phyloP scores from a whole-genome alignment of 192 early-diverging fungal genomes.

The Mycoemilia scoparia region DNA sequence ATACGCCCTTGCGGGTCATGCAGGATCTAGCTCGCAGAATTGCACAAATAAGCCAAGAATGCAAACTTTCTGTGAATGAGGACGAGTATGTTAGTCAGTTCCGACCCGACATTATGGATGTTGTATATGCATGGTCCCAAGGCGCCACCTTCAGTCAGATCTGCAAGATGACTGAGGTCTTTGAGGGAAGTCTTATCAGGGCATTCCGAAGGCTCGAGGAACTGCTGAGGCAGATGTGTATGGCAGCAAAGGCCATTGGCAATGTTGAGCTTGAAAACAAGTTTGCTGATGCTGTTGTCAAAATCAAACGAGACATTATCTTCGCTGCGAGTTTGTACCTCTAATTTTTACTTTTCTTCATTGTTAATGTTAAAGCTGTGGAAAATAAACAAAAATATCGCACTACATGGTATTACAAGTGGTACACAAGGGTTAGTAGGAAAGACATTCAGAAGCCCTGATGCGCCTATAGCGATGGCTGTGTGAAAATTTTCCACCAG shows the following conservation, averaged over 20 bases:
- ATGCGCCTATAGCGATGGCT: no score
- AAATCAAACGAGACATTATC: conserved; percentile 93
- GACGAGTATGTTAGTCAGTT: conserved; percentile 77
- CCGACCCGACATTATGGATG: conserved; percentile 80
- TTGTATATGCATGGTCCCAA: conserved; percentile 79
- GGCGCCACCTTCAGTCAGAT: conserved; percentile 88
- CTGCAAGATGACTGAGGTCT: conserved; percentile 84
- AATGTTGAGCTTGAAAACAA: conserved; percentile 85
- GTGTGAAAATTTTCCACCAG: no score
- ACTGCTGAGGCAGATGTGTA: conserved; percentile 69
- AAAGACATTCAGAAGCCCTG: no score
- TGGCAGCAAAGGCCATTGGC: conserved; percentile 85
- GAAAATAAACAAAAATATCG: no score
- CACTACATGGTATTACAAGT: no score
- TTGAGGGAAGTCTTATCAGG: conserved; percentile 88
- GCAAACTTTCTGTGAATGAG: conserved; percentile 70
- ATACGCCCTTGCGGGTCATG: conserved; percentile 50
- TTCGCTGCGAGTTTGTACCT: conserved; percentile 90
- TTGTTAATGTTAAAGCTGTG: no score
- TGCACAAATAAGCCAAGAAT: conserved; percentile 71
- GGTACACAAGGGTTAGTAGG: no score
- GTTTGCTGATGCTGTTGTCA: conserved; percentile 78
- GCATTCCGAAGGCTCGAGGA: conserved; percentile 80
- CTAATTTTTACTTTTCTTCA: no score
- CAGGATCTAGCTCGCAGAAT: conserved; percentile 73